These are phyloP conservation scores for Kodamaea neixiangensis DNA, from an alignment of 805 yeast genomes.

Conservation along the genomic window DNA sequence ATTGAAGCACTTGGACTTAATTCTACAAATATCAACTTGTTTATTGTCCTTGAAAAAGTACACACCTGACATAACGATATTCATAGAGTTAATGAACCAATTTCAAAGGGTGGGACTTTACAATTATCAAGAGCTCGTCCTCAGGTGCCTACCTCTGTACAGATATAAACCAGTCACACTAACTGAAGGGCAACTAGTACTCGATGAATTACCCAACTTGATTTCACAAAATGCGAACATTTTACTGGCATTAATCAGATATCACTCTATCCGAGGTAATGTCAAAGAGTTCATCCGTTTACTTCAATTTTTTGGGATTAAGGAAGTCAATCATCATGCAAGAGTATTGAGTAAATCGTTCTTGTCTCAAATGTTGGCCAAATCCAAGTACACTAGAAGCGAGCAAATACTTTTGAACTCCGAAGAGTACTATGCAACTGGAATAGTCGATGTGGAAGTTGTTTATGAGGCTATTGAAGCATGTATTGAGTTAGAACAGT, in stretches of 20 bases:
- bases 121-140: constrained; percentile 31
- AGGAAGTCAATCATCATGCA: constrained; percentile 25
- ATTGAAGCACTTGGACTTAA: constrained; percentile 3
- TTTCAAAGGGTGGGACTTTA: constrained; percentile 24
- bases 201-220: constrained; percentile 6
- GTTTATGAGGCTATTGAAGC: constrained; percentile 30
- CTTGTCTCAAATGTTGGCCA: constrained; percentile 26
- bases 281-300: constrained; percentile 22
- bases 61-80: constrained; percentile 28
- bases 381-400: constrained; percentile 21
- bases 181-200: neutral
- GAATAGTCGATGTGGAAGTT: constrained; percentile 15
- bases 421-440: neutral
- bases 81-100: constrained; percentile 26
- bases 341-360: constrained; percentile 20
- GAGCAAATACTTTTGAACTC: neutral
- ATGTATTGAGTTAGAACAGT: constrained; percentile 28
- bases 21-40: neutral
- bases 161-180: constrained; percentile 16
- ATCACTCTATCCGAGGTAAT: constrained; percentile 24
- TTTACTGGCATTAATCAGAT: constrained; percentile 27
- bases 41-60: constrained; percentile 9
- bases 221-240: constrained; percentile 33
- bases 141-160: constrained; percentile 26
- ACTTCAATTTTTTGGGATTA: constrained; percentile 27